phyloP scores from a whole-genome alignment of 2,329 filamentous ascomycete species.

The Aspergillus sp. region DNA sequence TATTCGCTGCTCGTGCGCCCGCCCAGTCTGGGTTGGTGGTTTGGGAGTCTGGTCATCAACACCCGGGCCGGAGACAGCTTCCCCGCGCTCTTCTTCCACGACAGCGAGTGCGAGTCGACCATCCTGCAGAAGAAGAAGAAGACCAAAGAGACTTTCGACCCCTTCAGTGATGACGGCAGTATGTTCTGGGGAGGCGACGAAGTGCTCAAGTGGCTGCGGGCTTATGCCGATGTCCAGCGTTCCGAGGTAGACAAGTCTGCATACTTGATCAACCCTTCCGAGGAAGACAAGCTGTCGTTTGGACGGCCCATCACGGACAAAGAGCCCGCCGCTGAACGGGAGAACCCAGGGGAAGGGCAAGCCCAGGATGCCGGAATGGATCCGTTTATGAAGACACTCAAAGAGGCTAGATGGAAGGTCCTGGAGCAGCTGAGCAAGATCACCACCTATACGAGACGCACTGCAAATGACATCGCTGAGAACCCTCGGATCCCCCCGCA shows the following conservation, averaged over 20 bases:
- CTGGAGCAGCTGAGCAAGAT: constrained; percentile 96
- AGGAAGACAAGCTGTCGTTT: constrained; percentile 78
- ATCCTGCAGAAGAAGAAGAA: constrained; percentile 87
- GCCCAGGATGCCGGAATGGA: constrained; percentile 71
- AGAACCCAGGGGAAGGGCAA: constrained; percentile 31
- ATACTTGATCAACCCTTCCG: constrained; percentile 79
- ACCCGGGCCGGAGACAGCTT: constrained; percentile 84
- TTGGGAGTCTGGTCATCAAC: constrained; percentile 90
- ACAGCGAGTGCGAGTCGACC: constrained; percentile 91
- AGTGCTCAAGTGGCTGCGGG: constrained; percentile 79
- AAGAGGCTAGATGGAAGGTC: constrained; percentile 92
- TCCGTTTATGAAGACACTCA: constrained; percentile 83
- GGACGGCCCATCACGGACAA: constrained; percentile 37
- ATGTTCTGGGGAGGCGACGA: constrained; percentile 99
- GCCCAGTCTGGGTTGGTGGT: constrained; percentile 96
- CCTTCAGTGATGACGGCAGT: constrained; percentile 67
- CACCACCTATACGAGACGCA: constrained; percentile 86
- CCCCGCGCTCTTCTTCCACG: constrained; percentile 93
- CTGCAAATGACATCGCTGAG: constrained; percentile 84
- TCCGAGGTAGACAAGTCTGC: constrained; percentile 81
- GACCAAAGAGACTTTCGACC: constrained; percentile 77
- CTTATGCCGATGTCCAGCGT: constrained; percentile 74
- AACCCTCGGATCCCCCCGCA: constrained; percentile 88
- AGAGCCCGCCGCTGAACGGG: constrained; percentile 10
- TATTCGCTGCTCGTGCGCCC: constrained; percentile 86